Base-by-base conservation (phyloP, 2,329 filamentous ascomycete genomes). In the Cryphonectria nitschkei region DNA sequence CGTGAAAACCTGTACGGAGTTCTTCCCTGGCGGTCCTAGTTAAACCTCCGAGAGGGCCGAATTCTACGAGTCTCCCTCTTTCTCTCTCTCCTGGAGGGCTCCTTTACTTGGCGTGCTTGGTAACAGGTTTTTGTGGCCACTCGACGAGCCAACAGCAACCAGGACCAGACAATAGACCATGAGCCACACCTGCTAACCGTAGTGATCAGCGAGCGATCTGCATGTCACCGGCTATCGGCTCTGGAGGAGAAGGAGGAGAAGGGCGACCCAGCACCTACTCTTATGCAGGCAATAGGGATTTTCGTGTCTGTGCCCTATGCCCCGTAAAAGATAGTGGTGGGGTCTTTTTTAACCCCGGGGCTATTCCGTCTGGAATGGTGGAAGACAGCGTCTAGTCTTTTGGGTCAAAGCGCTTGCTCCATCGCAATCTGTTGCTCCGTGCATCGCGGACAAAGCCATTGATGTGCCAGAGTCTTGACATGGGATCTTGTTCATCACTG, bases 391-490 rank as follows among this genome's bases (percentile, higher is more conserved):
- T 54, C 29, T 54, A 54, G 52, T 8, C 52, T 54, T n/a, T 54
- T 39, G 32, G 34, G 34, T 37, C 56, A 61, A 22, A 32, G 32
- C 56, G 56, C 58, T 39, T 22, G 58, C 58, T 39, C 58, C 58
- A 39, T 61, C 34, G 58, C 58, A 61, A 39, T 39, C 58, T 61
- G 58, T 39, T 61, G 34, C 34, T 34, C 58, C 34, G 58, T 26
- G 58, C 32, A 61, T 61, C 16, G 37, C 8, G 29, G 34, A 14
- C 26, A 13, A 6, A 22, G 32, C 58, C 29, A 29, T 29, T 34
- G 14, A 29, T 29, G 52, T 6, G 29, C 13, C 34, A 19, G 46
- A 58, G 22, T 61, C 58, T n/a, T 39, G 58, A 26, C 34, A 14
- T 58, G 5, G 26, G 46, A 52, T 52, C 46, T 26, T 52, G 9